phyloP scores from a whole-genome alignment of 768 basidiomycete genomes.

The Mrakia frigida region DNA sequence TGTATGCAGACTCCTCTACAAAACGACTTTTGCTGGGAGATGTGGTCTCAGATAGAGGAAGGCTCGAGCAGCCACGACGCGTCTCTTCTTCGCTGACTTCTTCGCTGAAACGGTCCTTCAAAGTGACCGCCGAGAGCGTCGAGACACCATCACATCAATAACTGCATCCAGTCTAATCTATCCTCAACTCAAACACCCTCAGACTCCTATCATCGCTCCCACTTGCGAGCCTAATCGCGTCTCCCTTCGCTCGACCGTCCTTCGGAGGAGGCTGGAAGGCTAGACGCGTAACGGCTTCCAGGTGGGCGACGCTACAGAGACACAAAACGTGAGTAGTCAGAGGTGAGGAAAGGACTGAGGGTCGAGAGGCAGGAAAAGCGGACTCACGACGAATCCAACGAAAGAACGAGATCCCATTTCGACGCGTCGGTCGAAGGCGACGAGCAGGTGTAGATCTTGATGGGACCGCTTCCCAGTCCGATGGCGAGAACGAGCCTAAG shows the following conservation, averaged over 20 bases:
- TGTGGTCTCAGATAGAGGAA: no score
- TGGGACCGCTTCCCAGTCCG: constrained; percentile 75
- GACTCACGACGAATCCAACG: constrained; percentile 21
- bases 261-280: constrained; percentile 28
- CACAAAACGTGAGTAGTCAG: not conserved
- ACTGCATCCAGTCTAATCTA: not conserved
- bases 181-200: constrained; percentile 23
- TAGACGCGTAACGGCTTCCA: constrained; percentile 28
- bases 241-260: not conserved
- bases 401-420: not conserved
- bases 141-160: no score
- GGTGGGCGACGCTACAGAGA: constrained; percentile 19
- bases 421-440: constrained; percentile 36
- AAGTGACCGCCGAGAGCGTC: no score
- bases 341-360: not conserved
- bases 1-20: no score
- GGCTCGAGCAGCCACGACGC: no score
- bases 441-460: constrained; percentile 55
- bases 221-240: constrained; percentile 12
- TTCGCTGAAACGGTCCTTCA: no score
- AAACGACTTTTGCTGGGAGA: no score
- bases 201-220: constrained; percentile 28
- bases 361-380: not conserved
- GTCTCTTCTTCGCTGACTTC: no score
- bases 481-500: constrained; percentile 62